phyloP scores from a whole-genome alignment of 108 stramenopile species.

The Bacterosira constricta region DNA sequence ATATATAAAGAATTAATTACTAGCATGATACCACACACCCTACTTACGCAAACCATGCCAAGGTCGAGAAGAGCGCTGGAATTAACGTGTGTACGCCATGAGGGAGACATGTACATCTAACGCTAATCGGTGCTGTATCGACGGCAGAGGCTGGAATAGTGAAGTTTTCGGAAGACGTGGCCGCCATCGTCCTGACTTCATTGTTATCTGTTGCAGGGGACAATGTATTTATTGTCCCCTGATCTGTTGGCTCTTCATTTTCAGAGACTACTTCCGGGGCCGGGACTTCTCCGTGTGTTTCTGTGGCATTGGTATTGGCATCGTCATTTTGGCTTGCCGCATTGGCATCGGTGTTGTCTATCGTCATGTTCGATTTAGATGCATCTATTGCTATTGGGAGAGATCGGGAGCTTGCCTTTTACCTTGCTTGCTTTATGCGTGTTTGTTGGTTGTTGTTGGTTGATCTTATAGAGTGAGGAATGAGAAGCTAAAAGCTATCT shows the following conservation, averaged over 20 bases:
- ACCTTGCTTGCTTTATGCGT: too few relatives aligned
- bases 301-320: not conserved
- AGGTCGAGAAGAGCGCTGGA: constrained; percentile 6
- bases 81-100: constrained; percentile 23
- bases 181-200: not conserved
- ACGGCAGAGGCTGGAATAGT: constrained; percentile 6
- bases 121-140: not conserved
- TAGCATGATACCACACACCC: not conserved
- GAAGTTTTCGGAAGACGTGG: constrained; percentile 10
- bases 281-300: not conserved
- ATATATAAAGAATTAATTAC: not conserved
- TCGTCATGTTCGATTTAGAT: not conserved
- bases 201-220: not conserved
- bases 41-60: constrained; percentile 27
- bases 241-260: not conserved
- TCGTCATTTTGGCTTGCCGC: not conserved
- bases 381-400: too few relatives aligned
- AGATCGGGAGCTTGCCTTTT: too few relatives aligned
- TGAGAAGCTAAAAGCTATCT: too few relatives aligned
- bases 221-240: not conserved
- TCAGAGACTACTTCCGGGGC: not conserved
- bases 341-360: not conserved
- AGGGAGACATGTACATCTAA: constrained; percentile 13
- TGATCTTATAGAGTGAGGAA: too few relatives aligned
- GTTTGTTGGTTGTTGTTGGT: too few relatives aligned